These are phyloP conservation scores for Cochlearia excelsa DNA, from an alignment of 345 rosid genomes.

Conservation along the genomic window DNA sequence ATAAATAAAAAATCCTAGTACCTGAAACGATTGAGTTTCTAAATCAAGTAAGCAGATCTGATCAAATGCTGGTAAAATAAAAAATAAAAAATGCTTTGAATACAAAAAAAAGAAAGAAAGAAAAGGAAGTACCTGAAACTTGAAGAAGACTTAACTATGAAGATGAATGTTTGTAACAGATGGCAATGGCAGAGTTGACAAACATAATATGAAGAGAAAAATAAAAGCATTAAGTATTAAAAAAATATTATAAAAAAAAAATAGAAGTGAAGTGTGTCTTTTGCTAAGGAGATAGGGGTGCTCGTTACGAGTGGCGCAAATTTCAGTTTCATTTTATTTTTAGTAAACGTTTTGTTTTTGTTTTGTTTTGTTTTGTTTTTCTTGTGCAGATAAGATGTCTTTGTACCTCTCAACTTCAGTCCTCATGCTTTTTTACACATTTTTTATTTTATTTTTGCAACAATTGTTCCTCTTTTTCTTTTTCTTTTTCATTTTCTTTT, in stretches of 20 bases:
- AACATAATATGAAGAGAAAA: neutral
- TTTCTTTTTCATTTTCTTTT: too few relatives aligned
- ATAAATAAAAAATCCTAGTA: neutral
- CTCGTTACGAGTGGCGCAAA: conserved; percentile 59
- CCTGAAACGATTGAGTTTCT: neutral
- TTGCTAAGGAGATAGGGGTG: conserved; percentile 78
- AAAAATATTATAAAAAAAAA: neutral
- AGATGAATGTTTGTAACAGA: conserved; percentile 12
- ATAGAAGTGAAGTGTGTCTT: conserved; percentile 41
- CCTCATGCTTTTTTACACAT: neutral
- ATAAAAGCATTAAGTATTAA: neutral
- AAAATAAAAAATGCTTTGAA: neutral
- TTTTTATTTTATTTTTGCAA: too few relatives aligned
- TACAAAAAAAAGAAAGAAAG: neutral
- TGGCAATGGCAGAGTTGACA: conserved; percentile 26
- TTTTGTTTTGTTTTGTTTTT: neutral
- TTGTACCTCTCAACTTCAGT: conserved; percentile 22
- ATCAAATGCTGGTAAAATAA: neutral
- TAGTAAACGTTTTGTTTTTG: neutral
- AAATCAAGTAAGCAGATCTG: conserved; percentile 23
- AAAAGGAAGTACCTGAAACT: neutral
- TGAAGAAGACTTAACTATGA: neutral
- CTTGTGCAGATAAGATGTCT: conserved; percentile 6
- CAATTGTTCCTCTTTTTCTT: too few relatives aligned
- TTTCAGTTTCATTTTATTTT: conserved; percentile 37